Base-by-base conservation (phyloP, 2,329 filamentous ascomycete species). In the Pseudogymnoascus destructans region DNA sequence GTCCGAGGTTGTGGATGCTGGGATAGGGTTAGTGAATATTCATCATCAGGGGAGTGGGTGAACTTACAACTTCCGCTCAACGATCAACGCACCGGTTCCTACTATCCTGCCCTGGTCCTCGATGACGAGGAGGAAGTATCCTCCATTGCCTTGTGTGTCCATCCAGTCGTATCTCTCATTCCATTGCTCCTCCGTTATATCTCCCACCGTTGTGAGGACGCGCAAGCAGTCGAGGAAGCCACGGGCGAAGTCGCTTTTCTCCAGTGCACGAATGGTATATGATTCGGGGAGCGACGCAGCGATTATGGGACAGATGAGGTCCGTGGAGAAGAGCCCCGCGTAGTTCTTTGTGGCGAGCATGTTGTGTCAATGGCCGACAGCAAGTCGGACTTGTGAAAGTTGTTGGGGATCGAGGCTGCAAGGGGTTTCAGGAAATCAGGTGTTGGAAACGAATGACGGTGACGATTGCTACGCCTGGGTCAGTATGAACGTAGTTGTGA, bases 201-300 rank as follows among this genome's bases (percentile, higher is more conserved):
- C 89, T 63, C 92, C 92, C 25, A 96, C 91, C 17, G 88, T 93
- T 1, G 93, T 97, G 66, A 98, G 77, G 35, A 96, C 90, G 49
- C 89, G 83, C 63, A 98, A 77, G 61, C 93, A 92, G 69, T 95
- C 89, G 65, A 98, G 84, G 72, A 95, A 96, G 62, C 90, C 90
- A 32, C 78, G 79, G 59, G 80, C 75, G 73, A 85, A 95, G 74
- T 98, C 93, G 66, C 78, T 79, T 65, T 81, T 81, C 66, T 85
- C 82, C 55, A 97, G 78, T 0, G 92, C 84, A 23, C 93, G 89
- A 68, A 95, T 80, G 25, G 77, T 81, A 77, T 97, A 97, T 66
- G 86, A 85, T 65, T 84, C 75, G 42, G 93, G 92, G 0, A 97
- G 83, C 15, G 77, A 78, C 38, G 83, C 76, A 61, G 82, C 74